A percentile compares a stretch with the other conserved stretches of the same genome.
Evolutionary conservation across 2,329 filamentous ascomycete species (phyloP).

Genomic region (Trichoderma endophyticum): DNA sequence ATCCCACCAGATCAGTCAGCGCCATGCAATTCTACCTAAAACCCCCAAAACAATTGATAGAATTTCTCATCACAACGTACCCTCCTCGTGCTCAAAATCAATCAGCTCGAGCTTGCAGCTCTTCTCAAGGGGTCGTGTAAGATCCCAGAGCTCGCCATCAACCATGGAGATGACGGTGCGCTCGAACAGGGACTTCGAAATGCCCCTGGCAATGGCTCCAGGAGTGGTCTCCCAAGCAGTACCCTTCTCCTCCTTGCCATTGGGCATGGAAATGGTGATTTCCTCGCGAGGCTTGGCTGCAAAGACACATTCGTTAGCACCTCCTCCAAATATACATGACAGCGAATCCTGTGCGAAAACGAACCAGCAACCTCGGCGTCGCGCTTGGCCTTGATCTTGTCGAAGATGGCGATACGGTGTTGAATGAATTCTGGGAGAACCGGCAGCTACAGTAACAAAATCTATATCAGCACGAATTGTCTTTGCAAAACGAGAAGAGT

Average conservation of each 20-base stretch:
- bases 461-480: background rate
- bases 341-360: slow-evolving; percentile 22
- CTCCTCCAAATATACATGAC: background rate
- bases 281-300: slow-evolving; percentile 64
- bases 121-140: slow-evolving; percentile 84
- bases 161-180: slow-evolving; percentile 83
- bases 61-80: slow-evolving; percentile 22
- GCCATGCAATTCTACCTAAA: background rate
- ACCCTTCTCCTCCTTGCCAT: slow-evolving; percentile 68
- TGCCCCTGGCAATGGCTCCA: slow-evolving; percentile 69
- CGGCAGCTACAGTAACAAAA: slow-evolving; percentile 33
- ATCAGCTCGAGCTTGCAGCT: slow-evolving; percentile 82
- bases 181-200: slow-evolving; percentile 81
- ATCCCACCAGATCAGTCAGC: slow-evolving; percentile 11
- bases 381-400: slow-evolving; percentile 80
- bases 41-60: background rate
- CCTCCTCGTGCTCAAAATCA: slow-evolving; percentile 62
- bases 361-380: slow-evolving; percentile 64
- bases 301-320: background rate
- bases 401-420: slow-evolving; percentile 81
- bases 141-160: slow-evolving; percentile 85
- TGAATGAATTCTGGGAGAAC: slow-evolving; percentile 71
- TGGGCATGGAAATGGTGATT: slow-evolving; percentile 70
- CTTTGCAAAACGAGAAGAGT: background rate
- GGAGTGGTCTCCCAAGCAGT: slow-evolving; percentile 93